These are phyloP conservation scores for Mikania micrantha DNA, from an alignment of 129 eudicot species.

Conservation along the genomic window DNA sequence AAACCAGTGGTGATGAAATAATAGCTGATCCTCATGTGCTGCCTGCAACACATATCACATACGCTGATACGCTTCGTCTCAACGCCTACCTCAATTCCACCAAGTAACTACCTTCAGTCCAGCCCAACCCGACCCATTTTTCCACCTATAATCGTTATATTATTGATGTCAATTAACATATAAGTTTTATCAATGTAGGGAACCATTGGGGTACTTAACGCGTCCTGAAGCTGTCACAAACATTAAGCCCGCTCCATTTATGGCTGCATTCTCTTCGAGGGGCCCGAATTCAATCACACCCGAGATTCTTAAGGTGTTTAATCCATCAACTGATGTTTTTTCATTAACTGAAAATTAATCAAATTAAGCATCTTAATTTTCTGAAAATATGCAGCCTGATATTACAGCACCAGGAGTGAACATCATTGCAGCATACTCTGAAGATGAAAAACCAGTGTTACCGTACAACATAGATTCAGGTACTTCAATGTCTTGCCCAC, in stretches of 20 bases:
- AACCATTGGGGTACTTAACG: slow-evolving; percentile 45
- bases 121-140: not conserved
- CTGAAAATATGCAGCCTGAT: slow-evolving; percentile 54
- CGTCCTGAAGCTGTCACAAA: slow-evolving; percentile 20
- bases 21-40: slow-evolving; percentile 60
- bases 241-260: slow-evolving; percentile 62
- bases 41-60: slow-evolving; percentile 51
- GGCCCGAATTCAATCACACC: slow-evolving; percentile 70
- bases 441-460: slow-evolving; percentile 36
- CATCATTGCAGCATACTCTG: slow-evolving; percentile 60
- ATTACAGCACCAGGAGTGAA: slow-evolving; percentile 85
- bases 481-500: slow-evolving; percentile 95
- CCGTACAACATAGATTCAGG: slow-evolving; percentile 44
- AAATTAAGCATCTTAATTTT: not conserved
- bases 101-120: slow-evolving; percentile 25
- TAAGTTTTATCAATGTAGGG: slow-evolving; percentile 24
- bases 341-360: not conserved
- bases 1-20: slow-evolving; percentile 37
- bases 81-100: slow-evolving; percentile 43
- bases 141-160: not conserved
- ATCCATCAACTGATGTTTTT: not conserved
- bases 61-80: slow-evolving; percentile 34
- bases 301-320: slow-evolving; percentile 67
- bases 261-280: slow-evolving; percentile 75
- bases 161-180: not conserved